Percentiles rank a stretch among this genome's conserved stretches.
Evolutionary conservation across 257 asterid species (phyloP).

Genomic region (Eustoma russellianum): DNA sequence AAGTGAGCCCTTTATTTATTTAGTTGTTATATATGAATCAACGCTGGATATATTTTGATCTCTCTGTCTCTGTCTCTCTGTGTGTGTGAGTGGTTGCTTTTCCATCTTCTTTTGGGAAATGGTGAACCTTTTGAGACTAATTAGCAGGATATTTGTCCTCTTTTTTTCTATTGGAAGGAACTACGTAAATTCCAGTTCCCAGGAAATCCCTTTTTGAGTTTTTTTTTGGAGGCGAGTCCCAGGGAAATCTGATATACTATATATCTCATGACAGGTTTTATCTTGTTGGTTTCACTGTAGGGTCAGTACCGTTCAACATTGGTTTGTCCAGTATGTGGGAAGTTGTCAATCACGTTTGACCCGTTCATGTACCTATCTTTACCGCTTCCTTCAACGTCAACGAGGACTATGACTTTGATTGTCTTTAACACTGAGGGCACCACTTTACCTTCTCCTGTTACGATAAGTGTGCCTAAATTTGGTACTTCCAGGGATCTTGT

Average conservation of each 20-base stretch:
- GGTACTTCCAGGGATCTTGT: conserved; percentile 51
- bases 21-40: neutral
- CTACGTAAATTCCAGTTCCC: no score
- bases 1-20: conserved; percentile 29
- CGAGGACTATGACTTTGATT: conserved; percentile 50
- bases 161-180: no score
- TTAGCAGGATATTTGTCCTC: no score
- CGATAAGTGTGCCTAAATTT: conserved; percentile 41
- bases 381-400: conserved; percentile 49
- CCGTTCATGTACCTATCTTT: conserved; percentile 65
- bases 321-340: conserved; percentile 59
- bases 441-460: conserved; percentile 35
- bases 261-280: neutral
- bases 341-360: conserved; percentile 48
- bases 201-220: no score
- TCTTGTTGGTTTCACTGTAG: conserved; percentile 22
- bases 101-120: no score
- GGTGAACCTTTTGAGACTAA: no score
- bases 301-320: conserved; percentile 67
- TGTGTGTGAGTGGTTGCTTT: no score
- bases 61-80: neutral
- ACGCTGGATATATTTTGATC: neutral
- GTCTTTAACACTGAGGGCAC: conserved; percentile 39
- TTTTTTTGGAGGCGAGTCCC: no score
- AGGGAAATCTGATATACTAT: neutral